Base-by-base conservation (phyloP, 805 yeast species). In the Barnettozyma californica region DNA sequence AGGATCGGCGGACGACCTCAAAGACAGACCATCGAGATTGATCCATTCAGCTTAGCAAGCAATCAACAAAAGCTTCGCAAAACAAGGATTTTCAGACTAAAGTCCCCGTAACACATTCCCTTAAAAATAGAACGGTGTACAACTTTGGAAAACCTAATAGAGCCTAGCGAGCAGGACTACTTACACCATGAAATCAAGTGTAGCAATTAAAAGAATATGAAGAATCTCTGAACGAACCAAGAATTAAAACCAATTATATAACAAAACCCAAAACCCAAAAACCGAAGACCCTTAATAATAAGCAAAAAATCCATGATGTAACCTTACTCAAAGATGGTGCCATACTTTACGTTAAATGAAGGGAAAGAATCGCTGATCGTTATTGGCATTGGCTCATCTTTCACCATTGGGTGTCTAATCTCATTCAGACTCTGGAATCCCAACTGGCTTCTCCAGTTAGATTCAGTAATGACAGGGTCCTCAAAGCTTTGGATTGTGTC, bases 401-500 rank as follows among this genome's bases (percentile, higher is more conserved):
- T 35, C 38, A 35, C 38, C 21, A 18, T 18, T 29, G 33, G n/a
- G 33, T 11, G n/a, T 16, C 38, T 21, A 35, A 35, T 18, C 21
- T 35, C 38, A 29, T 29, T 29, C 33, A 29, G 33, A 14, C 33
- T 35, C 43, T 40, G 43, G 25, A 40, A 40, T 14, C 43, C 43
- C 43, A 40, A 9, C 46, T n/a, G 42, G 13, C 25, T 20, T 27
- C 21, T 21, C 41, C 41, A 37, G 38, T 18, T 35, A 13, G 33
- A n/a, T 5, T 16, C 33, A 29, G 11, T 29, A 29, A 29, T 11
- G 16, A 29, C 33, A 29, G 33, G 7, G 18, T 42, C 34, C 16
- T 46, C 45, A 14, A 46, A 36, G n/a, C 18, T 47, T 18, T 47
- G 51, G 6, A 48, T 21, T 1, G 46, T 33, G 9, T 48, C 51